Base-by-base conservation (phyloP, 202 grass and related monocot genomes). In the Setaria italica region DNA sequence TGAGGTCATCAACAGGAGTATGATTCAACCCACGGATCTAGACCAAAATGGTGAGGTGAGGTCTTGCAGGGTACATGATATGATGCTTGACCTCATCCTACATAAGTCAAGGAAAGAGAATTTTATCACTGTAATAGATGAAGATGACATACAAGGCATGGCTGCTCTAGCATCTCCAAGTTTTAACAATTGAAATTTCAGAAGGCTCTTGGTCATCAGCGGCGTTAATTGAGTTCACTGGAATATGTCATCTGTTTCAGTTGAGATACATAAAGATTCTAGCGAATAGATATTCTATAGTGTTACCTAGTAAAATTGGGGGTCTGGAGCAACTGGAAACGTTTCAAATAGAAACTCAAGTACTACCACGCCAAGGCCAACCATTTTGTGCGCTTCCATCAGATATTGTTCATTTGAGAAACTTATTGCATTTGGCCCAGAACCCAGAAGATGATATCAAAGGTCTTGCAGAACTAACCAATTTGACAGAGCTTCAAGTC, bases 81-180 rank as follows among this genome's bases (percentile, higher is more conserved):
- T 93, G 33, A 77, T 88, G 45, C 78, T 72, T 17, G 84, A 86
- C 47, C 66, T 86, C 63, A 63, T 86, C 0, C 34, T 58, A 47
- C 29, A 34, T 0, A 86, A 80, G 10, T 63, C 9, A 0, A 60
- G 2, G 57, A 20, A 86, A 53, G 51, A 59, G 13, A 80, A 80
- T 63, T 86, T 86, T 72, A 1, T 30, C 3, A 72, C 25, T 8
- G 14, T 19, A 77, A 46, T 57, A 25, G 30, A 77, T 41, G 39
- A 41, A 25, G 30, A 77, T 41, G 39, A 41, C 12, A 30, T 49
- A 3, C 15, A 41, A 17, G 45, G 10, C 14, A 10, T 75, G 19
- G 6, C 9, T n/a, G 11, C 58, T 58, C 20, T 72, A 58, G 7
- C 39, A 71, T 46, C 37, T 71, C 4, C 66, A 54, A n/a, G 67